Percentiles rank a stretch among this genome's conserved stretches.
These are phyloP conservation scores for Alternaria ventricosa DNA, from an alignment of 2,329 filamentous ascomycete species.

Conservation along the genomic window DNA sequence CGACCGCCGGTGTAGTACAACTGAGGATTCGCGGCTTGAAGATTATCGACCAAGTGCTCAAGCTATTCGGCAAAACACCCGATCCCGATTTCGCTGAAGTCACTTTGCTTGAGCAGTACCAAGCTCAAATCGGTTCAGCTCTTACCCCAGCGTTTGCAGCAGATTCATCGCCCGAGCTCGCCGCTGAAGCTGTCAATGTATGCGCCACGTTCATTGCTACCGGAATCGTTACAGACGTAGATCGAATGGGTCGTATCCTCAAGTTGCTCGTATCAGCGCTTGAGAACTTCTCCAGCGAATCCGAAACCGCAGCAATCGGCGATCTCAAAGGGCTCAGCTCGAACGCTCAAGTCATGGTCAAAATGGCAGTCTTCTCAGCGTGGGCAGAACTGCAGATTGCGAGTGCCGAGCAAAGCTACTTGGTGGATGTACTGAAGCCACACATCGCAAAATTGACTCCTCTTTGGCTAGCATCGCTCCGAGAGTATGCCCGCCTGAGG, in stretches of 20 bases:
- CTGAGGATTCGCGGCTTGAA: conserved; percentile 89
- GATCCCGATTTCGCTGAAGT: conserved; percentile 98
- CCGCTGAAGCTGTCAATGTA: conserved; percentile 94
- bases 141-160: conserved; percentile 94
- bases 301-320: conserved; percentile 84
- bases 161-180: conserved; percentile 94
- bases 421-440: conserved; percentile 85
- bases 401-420: conserved; percentile 87
- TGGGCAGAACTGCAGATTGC: conserved; percentile 98
- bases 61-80: conserved; percentile 93
- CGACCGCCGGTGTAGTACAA: conserved; percentile 89
- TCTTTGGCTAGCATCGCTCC: conserved; percentile 88
- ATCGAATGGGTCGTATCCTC: conserved; percentile 97
- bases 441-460: conserved; percentile 90
- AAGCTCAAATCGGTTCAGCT: conserved; percentile 96
- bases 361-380: conserved; percentile 94
- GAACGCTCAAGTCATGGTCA: conserved; percentile 98
- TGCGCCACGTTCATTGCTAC: conserved; percentile 98
- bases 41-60: conserved; percentile 91
- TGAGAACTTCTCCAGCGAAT: conserved; percentile 86
- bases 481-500: conserved; percentile 89
- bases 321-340: conserved; percentile 92
- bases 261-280: conserved; percentile 90
- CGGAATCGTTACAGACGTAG: conserved; percentile 95
- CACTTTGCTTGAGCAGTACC: conserved; percentile 95